Base-by-base conservation (phyloP, 2,329 filamentous ascomycete genomes). In the Aureobasidium sp. region DNA sequence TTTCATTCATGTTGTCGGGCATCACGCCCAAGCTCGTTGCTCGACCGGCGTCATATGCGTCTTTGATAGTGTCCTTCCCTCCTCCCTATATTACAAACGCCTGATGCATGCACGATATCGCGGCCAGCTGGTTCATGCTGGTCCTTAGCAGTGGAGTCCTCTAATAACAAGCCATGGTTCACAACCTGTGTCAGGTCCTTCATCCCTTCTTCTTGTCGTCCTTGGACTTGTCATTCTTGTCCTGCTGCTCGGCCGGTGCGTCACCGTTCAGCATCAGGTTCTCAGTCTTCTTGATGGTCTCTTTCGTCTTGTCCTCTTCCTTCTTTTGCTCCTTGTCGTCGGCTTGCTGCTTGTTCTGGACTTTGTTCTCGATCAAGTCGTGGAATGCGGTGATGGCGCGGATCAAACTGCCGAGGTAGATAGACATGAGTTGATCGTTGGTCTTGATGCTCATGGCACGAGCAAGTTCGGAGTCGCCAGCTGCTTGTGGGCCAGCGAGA, bases 341-440 rank as follows among this genome's bases (percentile, higher is more conserved):
- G 66, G 94, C 87, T 70, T 94, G 88, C 73, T 97, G 90, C 69
- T 91, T 82, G 74, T 98, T 98, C 76, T 97, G 91, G 62, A 97
- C 96, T 80, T 98, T 98, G 78, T 98, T 98, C 77, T 98, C 93
- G 61, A 98, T 98, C 61, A 98, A 75, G 68, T 98, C 93, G 70
- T 98, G 93, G 84, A 97, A 98, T 6, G 93, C 93, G 11, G 93
- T 97, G 66, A 98, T 98, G 54, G 93, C 93, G 57, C 93, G 82
- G 72, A 98, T 97, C 75, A 97, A 75, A 74, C 88, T 95, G 74
- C 88, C 95, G 52, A 98, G 79, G 72, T 98, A 98, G 69, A 98
- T 97, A 49, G 90, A 84, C 88, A 98, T 96, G 60, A 98, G 81
- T 75, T 98, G 93, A 70, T 98, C 93, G 67, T 98, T 98, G 55